phyloP scores from a whole-genome alignment of 805 yeast species.

The Saturnispora sekii region DNA sequence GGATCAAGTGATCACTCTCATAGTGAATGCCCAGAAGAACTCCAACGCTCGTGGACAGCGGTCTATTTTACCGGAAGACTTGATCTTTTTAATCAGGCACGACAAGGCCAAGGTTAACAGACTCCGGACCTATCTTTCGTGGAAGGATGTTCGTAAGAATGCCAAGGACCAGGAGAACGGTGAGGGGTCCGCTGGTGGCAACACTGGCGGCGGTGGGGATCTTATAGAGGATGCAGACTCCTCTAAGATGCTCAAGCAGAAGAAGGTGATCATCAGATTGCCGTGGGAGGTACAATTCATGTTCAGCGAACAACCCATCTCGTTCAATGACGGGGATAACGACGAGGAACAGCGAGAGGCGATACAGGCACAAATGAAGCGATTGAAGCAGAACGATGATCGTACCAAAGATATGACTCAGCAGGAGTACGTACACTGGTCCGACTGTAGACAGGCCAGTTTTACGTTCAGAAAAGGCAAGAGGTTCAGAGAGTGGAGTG shows the following conservation, averaged over 20 bases:
- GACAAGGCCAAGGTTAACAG: conserved; percentile 92
- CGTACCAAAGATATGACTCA: conserved; percentile 89
- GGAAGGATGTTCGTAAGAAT: conserved; percentile 93
- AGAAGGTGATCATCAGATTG: conserved; percentile 68
- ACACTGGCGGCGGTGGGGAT: conserved; percentile 24
- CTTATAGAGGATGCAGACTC: conserved; percentile 22
- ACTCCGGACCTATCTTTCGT: conserved; percentile 79
- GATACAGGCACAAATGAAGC: conserved; percentile 73
- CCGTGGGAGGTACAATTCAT: conserved; percentile 96
- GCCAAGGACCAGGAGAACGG: conserved; percentile 52
- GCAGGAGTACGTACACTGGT: conserved; percentile 98
- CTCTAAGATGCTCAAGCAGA: conserved; percentile 31
- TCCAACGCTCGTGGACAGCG: conserved; percentile 75
- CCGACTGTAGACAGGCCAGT: conserved; percentile 95
- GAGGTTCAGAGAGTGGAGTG: conserved; percentile 95
- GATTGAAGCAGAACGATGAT: conserved; percentile 88
- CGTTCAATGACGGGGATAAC: conserved; percentile 46
- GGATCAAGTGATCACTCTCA: conserved; percentile 85
- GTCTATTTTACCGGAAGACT: conserved; percentile 84
- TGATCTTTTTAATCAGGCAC: conserved; percentile 83
- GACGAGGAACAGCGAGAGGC: conserved; percentile 92
- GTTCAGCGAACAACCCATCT: conserved; percentile 75
- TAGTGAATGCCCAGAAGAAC: conserved; percentile 63
- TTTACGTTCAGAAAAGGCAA: conserved; percentile 93
- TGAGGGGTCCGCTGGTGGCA: conserved; percentile 36